Base-by-base conservation (phyloP, 2,329 filamentous ascomycete species). In the Fusarium dlaminii region DNA sequence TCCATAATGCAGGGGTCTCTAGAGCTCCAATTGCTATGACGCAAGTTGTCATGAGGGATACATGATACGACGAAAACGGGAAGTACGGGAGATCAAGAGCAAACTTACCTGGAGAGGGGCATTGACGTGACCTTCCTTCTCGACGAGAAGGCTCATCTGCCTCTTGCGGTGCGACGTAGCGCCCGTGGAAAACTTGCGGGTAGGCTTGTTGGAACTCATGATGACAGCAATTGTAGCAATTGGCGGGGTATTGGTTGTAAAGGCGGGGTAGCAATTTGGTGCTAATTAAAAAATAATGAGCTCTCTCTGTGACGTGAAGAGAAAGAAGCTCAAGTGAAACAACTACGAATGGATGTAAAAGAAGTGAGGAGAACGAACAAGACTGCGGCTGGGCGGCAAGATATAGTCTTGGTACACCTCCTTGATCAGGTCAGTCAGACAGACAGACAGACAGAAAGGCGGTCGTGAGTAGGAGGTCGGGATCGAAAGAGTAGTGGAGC, bases 141-240 rank as follows among this genome's bases (percentile, higher is more conserved):
- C 84, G 56, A 84, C 79, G 66, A 85, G 76, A 10, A 81, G 81
- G 78, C 84, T 86, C 84, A 87, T 86, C 76, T 83, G 82, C 63
- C 85, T 82, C 79, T 83, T 84, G 46, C 84, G 84, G 79, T 87
- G 84, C 77, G 80, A 80, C 67, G 85, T 86, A 72, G 84, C 81
- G 78, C 82, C 82, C 78, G 81, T 82, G 17, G 84, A 85, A 78
- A 86, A 86, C 77, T 81, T 82, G 75, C 83, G 85, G 22, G 68
- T 71, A 29, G 73, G 77, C 68, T 49, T 67, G 49, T 76, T 76
- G 68, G 74, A 73, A 57, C 63, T 70, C 77, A 79, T 79, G 77
- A 71, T 79, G 75, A 70, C 73, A 66, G 49, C 54, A 55, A 49
- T 57, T 64, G 29, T 11, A 51, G 55, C 34, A 56, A 42, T 65